Evolutionary conservation across 176 grass and related monocot species (phyloP), one percentile per base, ranked within the genome.

Genomic region (Lolium multiflorum): DNA sequence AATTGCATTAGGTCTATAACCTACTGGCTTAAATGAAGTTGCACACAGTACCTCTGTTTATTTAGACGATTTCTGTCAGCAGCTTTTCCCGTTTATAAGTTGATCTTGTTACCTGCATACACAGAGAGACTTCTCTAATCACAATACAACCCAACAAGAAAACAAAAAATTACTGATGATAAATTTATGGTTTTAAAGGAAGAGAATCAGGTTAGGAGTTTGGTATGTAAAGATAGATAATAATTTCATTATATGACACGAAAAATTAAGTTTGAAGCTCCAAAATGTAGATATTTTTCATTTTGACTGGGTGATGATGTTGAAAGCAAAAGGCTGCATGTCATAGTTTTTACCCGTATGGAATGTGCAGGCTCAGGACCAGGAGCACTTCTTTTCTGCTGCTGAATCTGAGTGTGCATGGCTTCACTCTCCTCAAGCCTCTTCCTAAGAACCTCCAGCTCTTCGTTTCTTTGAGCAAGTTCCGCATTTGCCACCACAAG

Each of bases 71-170:
- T 35, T 35, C 31, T 35, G 31, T 35, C 31, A 13, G 48, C 41
- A 43, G 3, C 41, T 6, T 43, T 43, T 47, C 46, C 8, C 9
- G 46, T 41, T 43, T 9, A 71, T 22, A 39, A n/a, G 14, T 13
- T 37, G 71, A 82, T 48, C 71, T 69, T 83, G 86, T 88, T 59
- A 82, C 71, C 79, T 88, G 65, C 65, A 77, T 77, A 66, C 57
- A 81, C 11, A 38, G 7, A 11, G 12, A 44, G 12, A 14, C 3
- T 47, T 3, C 38, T 7, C 1, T 81, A 51, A 56, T 21, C 14
- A 75, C 61, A 37, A 44, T 87, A 74, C 26, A 64, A 15, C 0
- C 35, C 56, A 54, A 43, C 12, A 18, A 14, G 20, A 50, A 4
- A 72, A 35, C 31, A 37, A 65, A 43, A 20, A 66, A 43, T 10